A percentile compares a stretch with the other conserved stretches of the same genome.
phyloP scores from a whole-genome alignment of 2,329 filamentous ascomycete genomes.

The Aspergillus spinulosporus region DNA sequence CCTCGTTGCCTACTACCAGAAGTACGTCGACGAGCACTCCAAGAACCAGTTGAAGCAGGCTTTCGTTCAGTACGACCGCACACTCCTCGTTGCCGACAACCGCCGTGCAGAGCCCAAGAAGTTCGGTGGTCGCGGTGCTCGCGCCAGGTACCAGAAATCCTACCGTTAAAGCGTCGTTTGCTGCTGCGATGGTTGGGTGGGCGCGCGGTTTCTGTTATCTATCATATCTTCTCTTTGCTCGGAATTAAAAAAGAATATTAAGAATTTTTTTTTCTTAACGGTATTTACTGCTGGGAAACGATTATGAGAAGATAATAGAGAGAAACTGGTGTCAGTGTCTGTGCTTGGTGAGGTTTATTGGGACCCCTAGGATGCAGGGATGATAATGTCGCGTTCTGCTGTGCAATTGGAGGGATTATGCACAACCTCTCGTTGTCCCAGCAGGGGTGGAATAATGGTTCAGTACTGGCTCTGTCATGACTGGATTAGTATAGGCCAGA shows the following conservation, averaged over 20 bases:
- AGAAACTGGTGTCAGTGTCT: conserved; percentile 18
- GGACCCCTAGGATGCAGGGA: conserved; percentile 18
- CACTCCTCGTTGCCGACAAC: conserved; percentile 98
- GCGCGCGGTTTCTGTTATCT: conserved; percentile 20
- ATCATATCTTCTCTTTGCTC: conserved; percentile 14
- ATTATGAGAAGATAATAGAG: conserved; percentile 15
- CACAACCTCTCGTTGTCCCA: conserved; percentile 26
- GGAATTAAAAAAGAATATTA: conserved; percentile 8
- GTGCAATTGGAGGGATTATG: conserved; percentile 20
- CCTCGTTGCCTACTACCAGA: conserved; percentile 98
- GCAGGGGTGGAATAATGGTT: conserved; percentile 26
- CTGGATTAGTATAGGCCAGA: conserved; percentile 34
- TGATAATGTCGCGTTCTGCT: conserved; percentile 15
- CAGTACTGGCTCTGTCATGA: conserved; percentile 30
- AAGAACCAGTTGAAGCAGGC: conserved; percentile 99
- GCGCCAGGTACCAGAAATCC: conserved; percentile 97
- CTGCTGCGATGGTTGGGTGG: not conserved
- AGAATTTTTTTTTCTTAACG: not conserved
- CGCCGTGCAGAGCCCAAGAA: conserved; percentile 99
- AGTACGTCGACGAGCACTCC: conserved; percentile 99
- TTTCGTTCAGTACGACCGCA: conserved; percentile 92
- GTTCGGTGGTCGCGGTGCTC: conserved; percentile 78
- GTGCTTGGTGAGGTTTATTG: conserved; percentile 14
- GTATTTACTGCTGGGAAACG: not conserved
- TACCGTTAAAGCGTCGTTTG: conserved; percentile 73